A percentile compares a stretch with the other conserved stretches of the same genome.
phyloP scores from a whole-genome alignment of 352 stramenopile species.

The Pythium guiyangense region DNA sequence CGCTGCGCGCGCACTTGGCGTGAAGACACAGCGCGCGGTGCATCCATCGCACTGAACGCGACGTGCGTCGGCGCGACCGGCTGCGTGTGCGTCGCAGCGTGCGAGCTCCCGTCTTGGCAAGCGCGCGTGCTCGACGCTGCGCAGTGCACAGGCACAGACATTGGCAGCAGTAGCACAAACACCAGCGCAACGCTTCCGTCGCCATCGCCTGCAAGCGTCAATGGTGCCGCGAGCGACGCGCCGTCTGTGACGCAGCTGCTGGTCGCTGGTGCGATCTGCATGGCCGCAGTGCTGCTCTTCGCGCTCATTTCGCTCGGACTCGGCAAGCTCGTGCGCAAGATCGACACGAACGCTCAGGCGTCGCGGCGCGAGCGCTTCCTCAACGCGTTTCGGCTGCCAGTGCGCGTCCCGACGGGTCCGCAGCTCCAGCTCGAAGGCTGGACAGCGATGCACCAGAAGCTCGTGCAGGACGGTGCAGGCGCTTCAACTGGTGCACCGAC shows the following conservation, averaged over 20 bases:
- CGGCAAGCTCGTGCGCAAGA: constrained; percentile 15
- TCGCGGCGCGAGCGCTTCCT: not conserved
- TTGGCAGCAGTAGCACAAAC: not conserved
- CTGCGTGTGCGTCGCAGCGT: constrained; percentile 13
- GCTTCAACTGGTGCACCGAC: not conserved
- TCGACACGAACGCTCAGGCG: constrained; percentile 1
- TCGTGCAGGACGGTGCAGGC: constrained; percentile 1
- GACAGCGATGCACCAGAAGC: constrained; percentile 15
- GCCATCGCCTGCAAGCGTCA: not conserved
- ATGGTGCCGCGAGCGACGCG: not conserved
- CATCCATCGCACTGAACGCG: not conserved
- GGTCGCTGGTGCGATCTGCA: constrained; percentile 1
- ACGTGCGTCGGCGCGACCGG: constrained; percentile 6
- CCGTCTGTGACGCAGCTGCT: not conserved
- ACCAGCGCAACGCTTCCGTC: not conserved
- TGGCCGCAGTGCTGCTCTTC: constrained; percentile 5
- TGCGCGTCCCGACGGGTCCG: constrained; percentile 8
- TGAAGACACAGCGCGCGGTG: not conserved
- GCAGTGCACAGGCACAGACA: constrained; percentile 1
- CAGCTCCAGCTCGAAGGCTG: constrained; percentile 13
- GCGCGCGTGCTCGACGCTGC: not conserved
- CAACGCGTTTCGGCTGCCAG: not conserved
- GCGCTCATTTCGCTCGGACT: constrained; percentile 9
- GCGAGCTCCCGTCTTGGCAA: constrained; percentile 12
- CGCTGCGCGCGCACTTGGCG: constrained; percentile 8